Percentiles rank a stretch among this genome's conserved stretches.
Evolutionary conservation across 805 yeast genomes (phyloP).

Genomic region (Kurtzmaniella fragi): DNA sequence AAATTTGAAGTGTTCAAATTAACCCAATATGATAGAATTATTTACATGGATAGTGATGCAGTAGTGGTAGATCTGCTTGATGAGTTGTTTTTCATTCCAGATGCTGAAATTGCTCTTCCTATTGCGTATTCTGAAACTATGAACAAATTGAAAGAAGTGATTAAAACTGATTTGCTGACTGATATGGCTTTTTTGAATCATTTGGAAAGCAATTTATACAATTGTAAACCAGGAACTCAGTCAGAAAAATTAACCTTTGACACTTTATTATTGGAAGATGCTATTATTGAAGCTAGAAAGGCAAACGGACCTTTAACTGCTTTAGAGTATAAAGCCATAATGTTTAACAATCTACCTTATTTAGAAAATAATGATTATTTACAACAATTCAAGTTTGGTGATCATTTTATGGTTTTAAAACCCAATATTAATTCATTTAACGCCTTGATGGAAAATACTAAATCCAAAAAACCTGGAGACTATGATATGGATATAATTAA

Average conservation of each 20-base stretch:
- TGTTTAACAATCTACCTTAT: background rate
- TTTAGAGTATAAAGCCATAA: background rate
- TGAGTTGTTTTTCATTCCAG: constrained; percentile 48
- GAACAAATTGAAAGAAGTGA: background rate
- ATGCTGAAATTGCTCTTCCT: constrained; percentile 42
- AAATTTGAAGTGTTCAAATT: constrained; percentile 49
- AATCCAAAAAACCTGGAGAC: constrained; percentile 25
- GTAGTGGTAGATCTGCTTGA: constrained; percentile 34
- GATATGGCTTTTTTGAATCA: too few relatives aligned
- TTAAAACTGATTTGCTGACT: too few relatives aligned
- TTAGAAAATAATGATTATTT: background rate
- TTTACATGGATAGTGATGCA: constrained; percentile 58
- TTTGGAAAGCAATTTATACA: too few relatives aligned
- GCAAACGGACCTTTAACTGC: background rate
- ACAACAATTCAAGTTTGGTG: constrained; percentile 24
- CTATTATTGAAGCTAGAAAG: too few relatives aligned
- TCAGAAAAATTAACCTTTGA: too few relatives aligned
- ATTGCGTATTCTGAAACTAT: constrained; percentile 29
- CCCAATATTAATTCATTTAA: constrained; percentile 35
- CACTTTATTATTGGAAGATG: too few relatives aligned
- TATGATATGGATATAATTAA: constrained; percentile 54
- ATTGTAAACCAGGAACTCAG: too few relatives aligned
- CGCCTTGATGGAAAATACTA: constrained; percentile 12
- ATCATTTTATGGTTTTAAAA: constrained; percentile 56
- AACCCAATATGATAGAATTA: constrained; percentile 45